Percentiles rank a stretch among this genome's conserved stretches.
phyloP scores from a whole-genome alignment of 495 filamentous ascomycete species.

The Penicillium alfredii region DNA sequence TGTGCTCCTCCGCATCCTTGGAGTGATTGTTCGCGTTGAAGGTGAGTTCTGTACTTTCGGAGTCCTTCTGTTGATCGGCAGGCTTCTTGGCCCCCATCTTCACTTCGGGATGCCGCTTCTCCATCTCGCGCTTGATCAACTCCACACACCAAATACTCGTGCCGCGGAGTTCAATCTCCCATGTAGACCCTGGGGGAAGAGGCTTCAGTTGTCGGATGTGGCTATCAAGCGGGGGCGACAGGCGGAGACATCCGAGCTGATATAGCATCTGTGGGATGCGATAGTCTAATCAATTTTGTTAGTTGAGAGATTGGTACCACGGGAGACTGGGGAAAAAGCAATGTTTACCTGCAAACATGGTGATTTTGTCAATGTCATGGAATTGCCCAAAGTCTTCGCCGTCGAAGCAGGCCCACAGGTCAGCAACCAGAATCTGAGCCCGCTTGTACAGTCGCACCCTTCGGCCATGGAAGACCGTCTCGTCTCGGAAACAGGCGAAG shows the following conservation, averaged over 20 bases:
- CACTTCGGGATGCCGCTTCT: constrained; percentile 59
- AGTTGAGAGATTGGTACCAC: background rate
- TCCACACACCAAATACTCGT: constrained; percentile 94
- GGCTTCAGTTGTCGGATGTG: constrained; percentile 56
- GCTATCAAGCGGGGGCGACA: constrained; percentile 69
- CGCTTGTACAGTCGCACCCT: constrained; percentile 81
- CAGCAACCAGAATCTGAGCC: constrained; percentile 91
- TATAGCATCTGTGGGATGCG: constrained; percentile 91
- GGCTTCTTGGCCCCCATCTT: constrained; percentile 17
- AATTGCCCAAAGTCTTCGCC: constrained; percentile 77
- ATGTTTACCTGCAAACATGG: constrained; percentile 78
- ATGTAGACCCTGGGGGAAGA: constrained; percentile 65
- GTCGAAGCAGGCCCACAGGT: constrained; percentile 91
- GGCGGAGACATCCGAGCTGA: constrained; percentile 72
- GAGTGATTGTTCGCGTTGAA: background rate
- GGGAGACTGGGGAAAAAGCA: background rate
- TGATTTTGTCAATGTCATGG: constrained; percentile 85
- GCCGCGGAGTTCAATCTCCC: constrained; percentile 85
- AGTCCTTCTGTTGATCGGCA: constrained; percentile 3
- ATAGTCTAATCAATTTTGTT: constrained; percentile 56
- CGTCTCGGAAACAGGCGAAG: constrained; percentile 84
- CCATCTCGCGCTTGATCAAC: constrained; percentile 78
- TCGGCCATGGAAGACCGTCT: constrained; percentile 63
- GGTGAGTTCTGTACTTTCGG: too few relatives aligned
- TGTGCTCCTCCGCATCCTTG: constrained; percentile 5